These are phyloP conservation scores for Paramyrothecium sp. DNA, from an alignment of 2,329 filamentous ascomycete genomes.

Conservation along the genomic window DNA sequence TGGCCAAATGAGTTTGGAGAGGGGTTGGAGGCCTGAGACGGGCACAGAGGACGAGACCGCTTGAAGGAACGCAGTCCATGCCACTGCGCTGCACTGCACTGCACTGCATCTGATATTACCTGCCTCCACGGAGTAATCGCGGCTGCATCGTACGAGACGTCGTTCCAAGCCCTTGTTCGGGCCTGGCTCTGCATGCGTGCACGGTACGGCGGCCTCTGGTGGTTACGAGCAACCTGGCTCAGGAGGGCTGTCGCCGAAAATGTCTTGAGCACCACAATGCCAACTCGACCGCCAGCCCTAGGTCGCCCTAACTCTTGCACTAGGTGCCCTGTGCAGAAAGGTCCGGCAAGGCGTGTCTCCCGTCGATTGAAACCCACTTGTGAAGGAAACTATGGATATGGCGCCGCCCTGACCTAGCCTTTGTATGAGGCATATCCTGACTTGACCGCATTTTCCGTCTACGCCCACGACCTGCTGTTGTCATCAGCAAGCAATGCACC, in stretches of 20 bases:
- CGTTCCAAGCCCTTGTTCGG: not conserved
- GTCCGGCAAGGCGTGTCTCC: not conserved
- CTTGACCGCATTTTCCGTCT: not conserved
- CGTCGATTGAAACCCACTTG: not conserved
- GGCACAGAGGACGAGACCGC: not conserved
- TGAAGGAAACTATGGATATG: not conserved
- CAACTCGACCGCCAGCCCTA: too few relatives aligned
- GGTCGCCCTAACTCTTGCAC: not conserved
- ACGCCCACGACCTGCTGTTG: not conserved
- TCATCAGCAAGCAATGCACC: not conserved
- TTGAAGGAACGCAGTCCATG: not conserved
- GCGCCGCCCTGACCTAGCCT: not conserved
- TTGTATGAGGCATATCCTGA: not conserved
- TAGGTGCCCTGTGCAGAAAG: not conserved
- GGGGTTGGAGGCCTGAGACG: slow-evolving; percentile 1
- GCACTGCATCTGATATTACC: not conserved
- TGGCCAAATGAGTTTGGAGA: not conserved
- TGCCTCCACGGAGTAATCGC: not conserved
- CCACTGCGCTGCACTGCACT: not conserved
- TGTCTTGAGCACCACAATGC: not conserved
- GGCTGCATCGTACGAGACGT: not conserved
- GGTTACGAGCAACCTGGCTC: not conserved
- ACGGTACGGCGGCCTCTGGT: too few relatives aligned
- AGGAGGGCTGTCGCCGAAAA: not conserved
- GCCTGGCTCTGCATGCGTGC: too few relatives aligned